Evolutionary conservation across 345 rosid species (phyloP), one percentile per base, ranked within the genome.

Genomic region (Xanthoceras sorbifolium): DNA sequence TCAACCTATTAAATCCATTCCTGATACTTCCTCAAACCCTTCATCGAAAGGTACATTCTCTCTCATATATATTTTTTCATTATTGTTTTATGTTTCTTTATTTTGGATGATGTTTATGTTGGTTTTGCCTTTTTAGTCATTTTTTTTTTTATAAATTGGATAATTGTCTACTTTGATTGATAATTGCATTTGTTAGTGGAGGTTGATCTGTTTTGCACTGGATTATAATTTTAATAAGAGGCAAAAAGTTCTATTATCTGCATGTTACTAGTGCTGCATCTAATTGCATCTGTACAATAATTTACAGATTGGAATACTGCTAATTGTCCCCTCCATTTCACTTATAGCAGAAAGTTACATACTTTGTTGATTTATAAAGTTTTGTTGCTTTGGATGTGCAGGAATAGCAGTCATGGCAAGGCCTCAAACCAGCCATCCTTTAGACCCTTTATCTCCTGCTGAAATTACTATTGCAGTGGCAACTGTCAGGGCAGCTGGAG

Each of bases 381-480:
- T 66, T 11, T 83, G 50, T 71, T 66, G 38, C 74, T 22, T 77
- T 74, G 73, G 26, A 26, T 76, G 38, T 79, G 79, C 86, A 82
- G 93, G 86, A 46, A 86, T 87, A 70, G 80, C 91, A 73, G 78
- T 87, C 82, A 85, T 90, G 93, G 79, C 86, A n/a, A 92, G 94
- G 80, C 89, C 92, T 72, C 97, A 94, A 77, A 87, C 90, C 10
- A 85, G 91, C 71, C 98, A 94, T 71, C 98, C 98, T 11, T 80
- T 94, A 86, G 97, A 94, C 74, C 97, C 98, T 52, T 84, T 94
- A 64, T 85, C 98, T 54, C 93, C 94, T 5, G 94, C 98, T 36
- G 98, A 94, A 77, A 94, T 94, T 60, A 84, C 93, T 26, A 95
- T 94, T 55, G 97, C 98, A 0, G 98, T 94, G 75, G 96, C 95